Percentiles rank a stretch among this genome's conserved stretches.
phyloP scores from a whole-genome alignment of 164 flowering plant genomes.

The Chimonanthus salicifolius region DNA sequence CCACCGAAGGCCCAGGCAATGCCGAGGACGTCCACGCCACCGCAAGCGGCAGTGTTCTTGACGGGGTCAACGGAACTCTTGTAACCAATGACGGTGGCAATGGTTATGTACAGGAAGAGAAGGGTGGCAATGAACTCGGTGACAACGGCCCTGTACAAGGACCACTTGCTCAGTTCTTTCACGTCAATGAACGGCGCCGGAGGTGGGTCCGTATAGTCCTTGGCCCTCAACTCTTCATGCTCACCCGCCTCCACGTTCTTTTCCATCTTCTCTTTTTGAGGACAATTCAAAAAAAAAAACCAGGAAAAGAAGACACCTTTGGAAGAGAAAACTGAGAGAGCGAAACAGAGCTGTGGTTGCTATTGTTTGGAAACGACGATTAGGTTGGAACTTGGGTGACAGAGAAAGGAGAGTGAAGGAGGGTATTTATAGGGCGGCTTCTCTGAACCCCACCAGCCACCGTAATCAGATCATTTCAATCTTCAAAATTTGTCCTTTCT shows the following conservation, averaged over 20 bases:
- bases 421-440: too few species aligned
- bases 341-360: background rate
- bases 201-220: constrained; percentile 63
- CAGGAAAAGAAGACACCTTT: background rate
- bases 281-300: background rate
- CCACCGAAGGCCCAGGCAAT: background rate
- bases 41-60: constrained; percentile 24
- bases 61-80: constrained; percentile 25
- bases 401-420: background rate
- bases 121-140: constrained; percentile 18
- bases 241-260: constrained; percentile 36
- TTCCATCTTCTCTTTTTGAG: constrained; percentile 20
- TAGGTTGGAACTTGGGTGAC: background rate
- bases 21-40: constrained; percentile 58
- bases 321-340: background rate
- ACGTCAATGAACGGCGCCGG: constrained; percentile 48
- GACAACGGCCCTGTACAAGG: constrained; percentile 53
- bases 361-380: background rate
- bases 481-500: too few species aligned
- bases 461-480: too few species aligned
- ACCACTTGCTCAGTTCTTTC: constrained; percentile 42
- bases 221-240: constrained; percentile 23
- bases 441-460: too few species aligned
- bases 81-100: constrained; percentile 55
- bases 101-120: constrained; percentile 51